Evolutionary conservation across 441 rosid genomes (phyloP), one percentile per base, ranked within the genome.

Genomic region (Pelargonium australe): DNA sequence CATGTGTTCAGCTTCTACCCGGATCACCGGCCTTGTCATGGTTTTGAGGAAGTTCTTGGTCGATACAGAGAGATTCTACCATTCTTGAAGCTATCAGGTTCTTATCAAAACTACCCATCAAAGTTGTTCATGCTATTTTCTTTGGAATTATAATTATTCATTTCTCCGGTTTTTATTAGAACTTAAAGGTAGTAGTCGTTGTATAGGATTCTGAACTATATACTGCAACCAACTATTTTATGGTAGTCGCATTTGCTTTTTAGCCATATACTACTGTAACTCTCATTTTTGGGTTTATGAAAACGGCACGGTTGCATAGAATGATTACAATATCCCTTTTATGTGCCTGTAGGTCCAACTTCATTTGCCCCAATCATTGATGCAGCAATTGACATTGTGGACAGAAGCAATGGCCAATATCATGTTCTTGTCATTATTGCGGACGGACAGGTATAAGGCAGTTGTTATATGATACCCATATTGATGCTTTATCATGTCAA

Each of bases 341-440:
- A 6, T 10, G 63, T 51, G 41, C 57, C 45, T 64, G 5, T 70
- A 93, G 98, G 98, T 63, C 97, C 98, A 63, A 91, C 97, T 55
- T 91, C 98, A 17, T 93, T 93, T 88, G 90, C 93, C 0, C 96
- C 97, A 2, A 83, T 91, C 49, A 82, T 93, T 70, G 84, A 91
- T 79, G 95, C 89, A 1, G 97, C 98, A 57, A 72, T 87, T 34
- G 88, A 91, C 82, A 89, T 93, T 72, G 97, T 91, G 66, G 89
- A 89, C 74, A 68, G 68, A 73, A 88, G 82, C 84, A 82, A 78
- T 51, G 88, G 89, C 61, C 98, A 83, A 68, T 93, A 94, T 78
- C 98, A 94, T 66, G 97, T 89, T 45, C 96, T 94, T 41, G 97
- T 94, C 74, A 87, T 94, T 63, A 74, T 94, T 61, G 98, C 97